A percentile compares a stretch with the other conserved stretches of the same genome.
phyloP scores from a whole-genome alignment of 495 filamentous ascomycete genomes.

The Poronia punctata region DNA sequence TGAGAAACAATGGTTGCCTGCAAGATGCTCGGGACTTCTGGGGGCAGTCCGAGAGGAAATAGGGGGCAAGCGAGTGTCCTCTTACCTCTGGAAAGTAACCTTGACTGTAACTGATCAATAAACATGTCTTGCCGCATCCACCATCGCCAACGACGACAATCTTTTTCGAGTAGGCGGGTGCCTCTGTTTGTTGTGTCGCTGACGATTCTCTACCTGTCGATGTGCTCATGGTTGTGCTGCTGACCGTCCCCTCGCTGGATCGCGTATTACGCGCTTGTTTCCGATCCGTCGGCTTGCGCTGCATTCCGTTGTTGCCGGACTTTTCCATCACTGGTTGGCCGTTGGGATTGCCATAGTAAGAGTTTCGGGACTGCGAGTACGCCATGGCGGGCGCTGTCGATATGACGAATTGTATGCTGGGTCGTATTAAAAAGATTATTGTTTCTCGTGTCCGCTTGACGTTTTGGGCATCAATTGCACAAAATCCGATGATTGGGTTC shows the following conservation, averaged over 20 bases:
- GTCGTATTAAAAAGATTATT: conserved; percentile 12
- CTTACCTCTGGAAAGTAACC: conserved; percentile 96
- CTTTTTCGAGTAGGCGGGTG: conserved; percentile 93
- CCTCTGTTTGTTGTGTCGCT: conserved; percentile 78
- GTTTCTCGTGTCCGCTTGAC: conserved; percentile 4
- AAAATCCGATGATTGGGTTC: too few relatives aligned
- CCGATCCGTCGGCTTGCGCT: conserved; percentile 30
- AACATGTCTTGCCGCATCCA: conserved; percentile 96
- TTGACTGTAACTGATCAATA: conserved; percentile 96
- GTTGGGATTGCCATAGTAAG: conserved; percentile 26
- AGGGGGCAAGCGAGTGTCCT: conserved; percentile 5
- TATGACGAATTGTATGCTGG: conserved; percentile 8
- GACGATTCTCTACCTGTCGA: conserved; percentile 63
- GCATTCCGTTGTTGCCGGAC: conserved; percentile 33
- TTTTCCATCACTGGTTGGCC: conserved; percentile 25
- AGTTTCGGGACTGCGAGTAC: conserved; percentile 39
- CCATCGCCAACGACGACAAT: conserved; percentile 97
- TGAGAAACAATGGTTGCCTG: too few relatives aligned
- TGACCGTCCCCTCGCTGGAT: conserved; percentile 69
- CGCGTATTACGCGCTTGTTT: conserved; percentile 38
- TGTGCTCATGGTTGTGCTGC: conserved; percentile 65
- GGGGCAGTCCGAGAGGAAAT: background rate
- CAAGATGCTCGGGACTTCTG: too few relatives aligned
- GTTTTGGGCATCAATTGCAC: conserved; percentile 8
- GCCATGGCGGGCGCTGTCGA: conserved; percentile 28